Evolutionary conservation across 352 stramenopile genomes (phyloP), one percentile per base, ranked within the genome.

Genomic region (Pythium utonaiense): DNA sequence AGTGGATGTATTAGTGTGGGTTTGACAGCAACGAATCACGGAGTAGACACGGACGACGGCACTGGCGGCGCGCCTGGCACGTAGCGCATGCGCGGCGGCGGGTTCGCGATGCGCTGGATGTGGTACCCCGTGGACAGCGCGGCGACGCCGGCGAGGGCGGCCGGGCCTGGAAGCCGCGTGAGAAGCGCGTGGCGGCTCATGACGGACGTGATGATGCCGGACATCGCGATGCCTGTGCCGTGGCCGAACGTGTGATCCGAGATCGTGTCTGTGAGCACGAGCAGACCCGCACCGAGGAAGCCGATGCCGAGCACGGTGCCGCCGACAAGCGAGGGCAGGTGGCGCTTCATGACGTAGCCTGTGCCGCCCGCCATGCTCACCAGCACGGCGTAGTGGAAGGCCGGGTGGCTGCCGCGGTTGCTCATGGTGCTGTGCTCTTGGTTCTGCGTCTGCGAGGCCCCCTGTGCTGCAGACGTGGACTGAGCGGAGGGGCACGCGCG

Each of bases 201-300:
- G 48, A 92, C 71, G 21, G 71, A 69, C 3, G 78, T 66, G 62
- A 92, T 86, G 59, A 92, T 34, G 1, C 75, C 67, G 13, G 83
- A 89, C 83, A 92, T 92, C 40, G 69, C 66, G 30, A 87, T 60
- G 30, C 77, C 84, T 31, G 83, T 89, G 55, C 75, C 70, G 59
- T 92, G 83, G 36, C 73, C 66, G 56, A 92, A 92, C 34, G 78
- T 74, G 54, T 90, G 75, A 33, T 92, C 77, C 24, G 71, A 78
- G 69, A 92, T 92, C 16, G 73, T 75, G 38, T 90, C 80, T 1
- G 77, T 86, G 31, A 89, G 60, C 41, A 87, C 83, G 25, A 92
- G 62, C 60, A 88, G 57, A 6, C 80, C 83, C 0, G 78, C 77
- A 17, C 71, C 78, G n/a, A 92, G 67, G 48, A 92, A 92, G 22